Percentiles rank a stretch among this genome's conserved stretches.
Conservation (phyloP, 768 basidiomycete genomes). For the Cyclocybe aegerita region DNA sequence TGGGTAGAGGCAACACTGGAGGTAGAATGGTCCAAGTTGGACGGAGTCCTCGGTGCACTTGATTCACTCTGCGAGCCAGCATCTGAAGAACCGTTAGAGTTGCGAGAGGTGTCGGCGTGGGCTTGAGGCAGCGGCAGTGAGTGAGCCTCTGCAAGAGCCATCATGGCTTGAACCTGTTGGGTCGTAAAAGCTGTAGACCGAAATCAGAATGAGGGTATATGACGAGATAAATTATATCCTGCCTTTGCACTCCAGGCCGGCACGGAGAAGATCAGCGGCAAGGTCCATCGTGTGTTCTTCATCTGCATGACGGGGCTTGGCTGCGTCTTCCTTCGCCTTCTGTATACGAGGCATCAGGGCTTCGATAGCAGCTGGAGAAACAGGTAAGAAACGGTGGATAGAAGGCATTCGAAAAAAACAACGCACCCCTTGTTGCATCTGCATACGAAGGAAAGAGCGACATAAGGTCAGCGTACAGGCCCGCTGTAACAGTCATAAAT, state of each 20-base stretch:
- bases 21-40: slow-evolving; percentile 11
- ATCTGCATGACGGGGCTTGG: slow-evolving; percentile 9
- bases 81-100: slow-evolving; percentile 12
- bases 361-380: slow-evolving; percentile 48
- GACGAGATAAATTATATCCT: slow-evolving; percentile 6
- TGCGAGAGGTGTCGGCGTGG: slow-evolving; percentile 1
- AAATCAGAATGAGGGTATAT: background rate
- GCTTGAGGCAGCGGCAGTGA: slow-evolving; percentile 17
- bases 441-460: slow-evolving; percentile 3
- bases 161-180: slow-evolving; percentile 53
- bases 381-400: slow-evolving; percentile 5
- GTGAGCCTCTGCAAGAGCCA: slow-evolving; percentile 37
- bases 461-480: slow-evolving; percentile 1
- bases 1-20: slow-evolving; percentile 5
- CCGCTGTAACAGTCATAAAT: slow-evolving; percentile 9
- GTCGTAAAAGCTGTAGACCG: slow-evolving; percentile 58
- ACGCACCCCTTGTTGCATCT: slow-evolving; percentile 40
- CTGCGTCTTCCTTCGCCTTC: slow-evolving; percentile 27
- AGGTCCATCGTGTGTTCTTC: slow-evolving; percentile 40
- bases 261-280: slow-evolving; percentile 42
- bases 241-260: slow-evolving; percentile 63
- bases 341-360: slow-evolving; percentile 52
- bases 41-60: slow-evolving; percentile 24
- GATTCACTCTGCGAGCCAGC: slow-evolving; percentile 14
- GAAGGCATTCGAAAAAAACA: background rate